Evolutionary conservation across 352 stramenopile genomes (phyloP).

Genomic region (Aphanomyces euteiches): DNA sequence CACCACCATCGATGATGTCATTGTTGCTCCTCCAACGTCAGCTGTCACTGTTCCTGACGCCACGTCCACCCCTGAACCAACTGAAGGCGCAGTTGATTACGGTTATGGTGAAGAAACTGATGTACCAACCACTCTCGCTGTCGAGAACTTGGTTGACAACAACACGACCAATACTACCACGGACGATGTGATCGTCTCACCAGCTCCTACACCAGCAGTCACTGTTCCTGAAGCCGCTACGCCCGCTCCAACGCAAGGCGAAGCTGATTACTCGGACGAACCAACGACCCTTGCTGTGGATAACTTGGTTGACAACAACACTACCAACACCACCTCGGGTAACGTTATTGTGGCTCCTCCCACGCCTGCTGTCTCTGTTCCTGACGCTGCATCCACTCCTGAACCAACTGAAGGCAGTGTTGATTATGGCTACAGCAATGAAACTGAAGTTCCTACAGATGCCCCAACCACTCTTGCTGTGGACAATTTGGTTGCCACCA

Average conservation of each 20-base stretch:
- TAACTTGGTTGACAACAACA: background rate
- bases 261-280: background rate
- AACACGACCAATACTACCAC: slow-evolving; percentile 2
- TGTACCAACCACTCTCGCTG: background rate
- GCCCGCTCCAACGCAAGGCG: background rate
- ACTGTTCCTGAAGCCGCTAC: background rate
- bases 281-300: background rate
- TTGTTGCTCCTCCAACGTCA: background rate
- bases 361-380: background rate
- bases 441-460: too few species aligned
- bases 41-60: background rate
- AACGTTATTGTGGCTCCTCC: background rate
- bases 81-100: background rate
- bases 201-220: background rate
- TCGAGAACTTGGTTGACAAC: background rate
- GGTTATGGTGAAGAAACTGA: background rate
- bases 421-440: too few species aligned
- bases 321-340: background rate
- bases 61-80: background rate
- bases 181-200: background rate
- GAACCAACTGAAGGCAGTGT: too few species aligned
- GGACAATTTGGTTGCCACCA: background rate
- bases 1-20: slow-evolving; percentile 1
- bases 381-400: too few species aligned
- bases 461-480: background rate